A percentile compares a stretch with the other conserved stretches of the same genome.
These are phyloP conservation scores for Lactarius indigo DNA, from an alignment of 768 basidiomycete species.

Conservation along the genomic window DNA sequence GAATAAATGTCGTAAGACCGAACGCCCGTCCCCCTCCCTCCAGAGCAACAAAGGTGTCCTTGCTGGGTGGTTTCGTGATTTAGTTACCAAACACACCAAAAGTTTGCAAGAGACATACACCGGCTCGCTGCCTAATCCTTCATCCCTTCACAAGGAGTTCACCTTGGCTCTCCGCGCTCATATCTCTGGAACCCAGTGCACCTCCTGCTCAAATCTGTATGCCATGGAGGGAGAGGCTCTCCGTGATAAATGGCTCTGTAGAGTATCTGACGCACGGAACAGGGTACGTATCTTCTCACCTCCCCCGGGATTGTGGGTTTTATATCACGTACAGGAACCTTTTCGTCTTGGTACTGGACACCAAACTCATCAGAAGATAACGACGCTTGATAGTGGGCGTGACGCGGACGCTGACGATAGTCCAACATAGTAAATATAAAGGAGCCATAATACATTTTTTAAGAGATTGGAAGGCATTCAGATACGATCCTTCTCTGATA, in stretches of 20 bases:
- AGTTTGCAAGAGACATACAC: not conserved
- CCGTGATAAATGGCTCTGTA: not conserved
- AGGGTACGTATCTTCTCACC: not conserved
- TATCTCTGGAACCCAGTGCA: not conserved
- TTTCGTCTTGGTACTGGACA: not conserved
- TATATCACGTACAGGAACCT: not conserved
- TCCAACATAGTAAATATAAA: not conserved
- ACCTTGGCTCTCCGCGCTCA: not conserved
- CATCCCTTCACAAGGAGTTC: not conserved
- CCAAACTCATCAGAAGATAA: not conserved
- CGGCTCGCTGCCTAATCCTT: not conserved
- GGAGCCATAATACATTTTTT: not conserved
- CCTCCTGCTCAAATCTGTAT: not conserved
- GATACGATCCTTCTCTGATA: too few species aligned
- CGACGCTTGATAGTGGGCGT: not conserved
- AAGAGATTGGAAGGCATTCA: too few species aligned
- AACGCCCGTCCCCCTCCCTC: not conserved
- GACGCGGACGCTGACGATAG: not conserved
- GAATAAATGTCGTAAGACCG: not conserved
- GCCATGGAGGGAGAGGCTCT: not conserved
- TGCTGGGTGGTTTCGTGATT: not conserved
- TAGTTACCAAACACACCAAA: not conserved
- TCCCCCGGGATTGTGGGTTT: not conserved
- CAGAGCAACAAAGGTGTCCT: not conserved
- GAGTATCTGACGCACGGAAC: not conserved